Percentiles rank a stretch among this genome's conserved stretches.
Conservation (phyloP, 768 basidiomycete genomes). For the Russula sp. region DNA sequence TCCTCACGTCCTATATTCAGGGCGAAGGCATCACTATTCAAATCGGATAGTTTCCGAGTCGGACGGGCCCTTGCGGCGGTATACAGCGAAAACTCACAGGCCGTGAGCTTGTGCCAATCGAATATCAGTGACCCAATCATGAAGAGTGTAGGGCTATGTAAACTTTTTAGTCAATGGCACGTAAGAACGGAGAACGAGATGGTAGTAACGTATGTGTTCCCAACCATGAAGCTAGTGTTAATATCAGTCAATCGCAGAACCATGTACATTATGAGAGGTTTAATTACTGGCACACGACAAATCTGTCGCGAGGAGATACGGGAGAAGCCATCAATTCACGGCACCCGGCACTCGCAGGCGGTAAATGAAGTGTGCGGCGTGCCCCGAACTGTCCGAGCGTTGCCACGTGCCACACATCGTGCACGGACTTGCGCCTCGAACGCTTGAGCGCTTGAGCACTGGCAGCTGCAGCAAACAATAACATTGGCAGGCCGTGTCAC, state of each 20-base stretch:
- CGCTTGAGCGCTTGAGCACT: no score
- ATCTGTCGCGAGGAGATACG: background rate
- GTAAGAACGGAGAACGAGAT: no score
- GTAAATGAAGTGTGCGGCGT: no score
- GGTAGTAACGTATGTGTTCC: constrained; percentile 1
- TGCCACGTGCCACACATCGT: no score
- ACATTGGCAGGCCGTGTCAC: no score
- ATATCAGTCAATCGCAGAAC: background rate
- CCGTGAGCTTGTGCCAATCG: constrained; percentile 7
- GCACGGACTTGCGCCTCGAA: no score
- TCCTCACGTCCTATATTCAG: constrained; percentile 26
- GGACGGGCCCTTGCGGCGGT: background rate
- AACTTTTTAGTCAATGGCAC: background rate
- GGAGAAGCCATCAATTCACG: background rate
- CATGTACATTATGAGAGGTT: background rate
- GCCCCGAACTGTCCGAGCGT: no score
- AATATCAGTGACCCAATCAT: constrained; percentile 5
- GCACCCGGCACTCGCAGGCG: no score
- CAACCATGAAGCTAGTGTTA: constrained; percentile 12
- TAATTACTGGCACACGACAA: constrained; percentile 18
- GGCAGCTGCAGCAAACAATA: no score
- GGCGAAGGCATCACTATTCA: constrained; percentile 8
- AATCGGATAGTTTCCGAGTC: background rate
- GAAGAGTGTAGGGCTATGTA: background rate
- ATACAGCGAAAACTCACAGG: background rate